These are phyloP conservation scores for Nannochloropsis salina DNA, from an alignment of 108 stramenopile genomes.

Conservation along the genomic window DNA sequence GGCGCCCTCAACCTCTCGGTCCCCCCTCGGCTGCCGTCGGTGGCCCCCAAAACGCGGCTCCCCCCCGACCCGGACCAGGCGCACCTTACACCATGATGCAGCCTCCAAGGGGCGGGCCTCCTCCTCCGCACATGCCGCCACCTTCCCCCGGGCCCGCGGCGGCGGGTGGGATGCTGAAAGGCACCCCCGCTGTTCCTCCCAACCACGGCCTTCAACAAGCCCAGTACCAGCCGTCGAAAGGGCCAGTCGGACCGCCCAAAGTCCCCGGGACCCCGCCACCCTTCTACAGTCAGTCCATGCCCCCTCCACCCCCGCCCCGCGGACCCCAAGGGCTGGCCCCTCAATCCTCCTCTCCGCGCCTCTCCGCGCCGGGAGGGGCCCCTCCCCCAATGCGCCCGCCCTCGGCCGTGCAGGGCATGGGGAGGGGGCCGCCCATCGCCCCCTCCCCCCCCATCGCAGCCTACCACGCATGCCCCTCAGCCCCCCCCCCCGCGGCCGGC, in stretches of 20 bases:
- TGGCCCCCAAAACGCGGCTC: background rate
- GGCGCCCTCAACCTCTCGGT: background rate
- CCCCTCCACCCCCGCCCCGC: background rate
- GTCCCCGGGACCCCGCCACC: background rate
- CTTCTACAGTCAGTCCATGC: background rate
- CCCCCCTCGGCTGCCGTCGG: background rate
- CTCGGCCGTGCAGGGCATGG: background rate
- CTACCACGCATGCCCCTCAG: background rate
- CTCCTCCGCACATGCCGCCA: background rate
- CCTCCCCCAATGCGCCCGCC: background rate
- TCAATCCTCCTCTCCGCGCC: background rate
- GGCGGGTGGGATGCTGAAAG: background rate
- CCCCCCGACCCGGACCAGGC: background rate
- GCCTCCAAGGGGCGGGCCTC: background rate
- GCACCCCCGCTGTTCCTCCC: background rate
- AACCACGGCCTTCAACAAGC: background rate
- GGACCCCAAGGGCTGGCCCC: background rate
- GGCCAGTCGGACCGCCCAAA: background rate
- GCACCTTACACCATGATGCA: constrained; percentile 8
- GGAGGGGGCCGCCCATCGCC: background rate
- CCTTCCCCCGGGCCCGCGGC: background rate
- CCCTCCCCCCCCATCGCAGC: background rate
- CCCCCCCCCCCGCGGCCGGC: background rate
- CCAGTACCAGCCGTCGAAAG: background rate
- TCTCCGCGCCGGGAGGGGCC: background rate